Evolutionary conservation across 2,329 filamentous ascomycete species (phyloP).

Genomic region (Colletotrichum lentis): DNA sequence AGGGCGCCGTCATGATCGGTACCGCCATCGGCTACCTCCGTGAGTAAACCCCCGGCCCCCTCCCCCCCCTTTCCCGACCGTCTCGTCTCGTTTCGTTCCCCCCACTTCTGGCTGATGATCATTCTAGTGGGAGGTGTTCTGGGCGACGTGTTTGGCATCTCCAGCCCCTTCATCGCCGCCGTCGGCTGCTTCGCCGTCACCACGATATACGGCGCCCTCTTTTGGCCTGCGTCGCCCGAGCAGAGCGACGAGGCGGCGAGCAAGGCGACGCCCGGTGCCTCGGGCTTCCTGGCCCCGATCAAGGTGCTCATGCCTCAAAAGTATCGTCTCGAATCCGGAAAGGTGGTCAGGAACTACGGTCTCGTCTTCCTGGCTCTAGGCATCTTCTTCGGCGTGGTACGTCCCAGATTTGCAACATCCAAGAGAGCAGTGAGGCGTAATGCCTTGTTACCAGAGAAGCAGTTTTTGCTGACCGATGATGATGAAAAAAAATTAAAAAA

Average conservation of each 20-base stretch:
- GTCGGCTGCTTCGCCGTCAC: conserved; percentile 41
- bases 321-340: conserved; percentile 60
- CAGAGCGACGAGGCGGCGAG: conserved; percentile 40
- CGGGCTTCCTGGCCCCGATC: conserved; percentile 69
- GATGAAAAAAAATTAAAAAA: too few species aligned
- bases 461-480: conserved; percentile 8
- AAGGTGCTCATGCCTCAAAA: conserved; percentile 67
- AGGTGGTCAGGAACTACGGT: conserved; percentile 64
- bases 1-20: conserved; percentile 73
- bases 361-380: conserved; percentile 70
- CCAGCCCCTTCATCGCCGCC: conserved; percentile 70
- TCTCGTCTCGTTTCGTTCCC: too few species aligned
- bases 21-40: conserved; percentile 69
- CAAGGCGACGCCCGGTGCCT: conserved; percentile 46
- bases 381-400: conserved; percentile 71
- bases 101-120: background rate
- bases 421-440: background rate
- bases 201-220: conserved; percentile 46
- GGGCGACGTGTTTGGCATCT: conserved; percentile 69
- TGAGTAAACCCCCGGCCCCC: conserved; percentile 48
- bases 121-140: conserved; percentile 66
- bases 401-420: conserved; percentile 40
- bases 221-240: conserved; percentile 43
- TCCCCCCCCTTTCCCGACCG: too few species aligned
- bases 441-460: background rate